These are phyloP conservation scores for Musa schizocarpa DNA, from an alignment of 176 grass and related monocot species.

Conservation along the genomic window DNA sequence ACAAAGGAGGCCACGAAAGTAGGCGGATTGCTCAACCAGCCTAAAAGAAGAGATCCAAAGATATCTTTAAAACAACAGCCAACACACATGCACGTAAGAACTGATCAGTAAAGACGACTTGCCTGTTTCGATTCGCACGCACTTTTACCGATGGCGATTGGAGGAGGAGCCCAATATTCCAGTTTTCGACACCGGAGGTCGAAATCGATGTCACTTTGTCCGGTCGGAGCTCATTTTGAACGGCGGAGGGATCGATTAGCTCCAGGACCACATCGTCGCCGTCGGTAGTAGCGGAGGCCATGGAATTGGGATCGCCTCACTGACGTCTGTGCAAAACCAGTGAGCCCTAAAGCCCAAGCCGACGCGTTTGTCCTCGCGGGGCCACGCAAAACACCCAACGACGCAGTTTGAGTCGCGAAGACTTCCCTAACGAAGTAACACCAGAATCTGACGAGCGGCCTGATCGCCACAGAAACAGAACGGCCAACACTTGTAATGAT, in stretches of 20 bases:
- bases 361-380: no score
- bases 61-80: neutral
- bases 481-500: no score
- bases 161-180: constrained; percentile 3
- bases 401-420: no score
- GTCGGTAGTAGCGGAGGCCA: neutral
- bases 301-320: no score
- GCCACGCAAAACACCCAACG: no score
- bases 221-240: neutral
- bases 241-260: neutral
- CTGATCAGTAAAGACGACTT: neutral
- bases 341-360: no score
- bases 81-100: neutral
- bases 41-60: constrained; percentile 3
- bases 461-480: no score
- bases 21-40: constrained; percentile 50
- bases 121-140: constrained; percentile 40
- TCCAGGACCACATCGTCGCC: constrained; percentile 2
- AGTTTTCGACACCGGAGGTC: neutral
- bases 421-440: no score
- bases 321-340: no score
- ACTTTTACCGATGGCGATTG: constrained; percentile 23
- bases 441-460: no score
- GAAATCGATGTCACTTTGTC: neutral
- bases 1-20: constrained; percentile 54